Evolutionary conservation across 768 basidiomycete genomes (phyloP).

Genomic region (Chalciporus sphaerocephalus): DNA sequence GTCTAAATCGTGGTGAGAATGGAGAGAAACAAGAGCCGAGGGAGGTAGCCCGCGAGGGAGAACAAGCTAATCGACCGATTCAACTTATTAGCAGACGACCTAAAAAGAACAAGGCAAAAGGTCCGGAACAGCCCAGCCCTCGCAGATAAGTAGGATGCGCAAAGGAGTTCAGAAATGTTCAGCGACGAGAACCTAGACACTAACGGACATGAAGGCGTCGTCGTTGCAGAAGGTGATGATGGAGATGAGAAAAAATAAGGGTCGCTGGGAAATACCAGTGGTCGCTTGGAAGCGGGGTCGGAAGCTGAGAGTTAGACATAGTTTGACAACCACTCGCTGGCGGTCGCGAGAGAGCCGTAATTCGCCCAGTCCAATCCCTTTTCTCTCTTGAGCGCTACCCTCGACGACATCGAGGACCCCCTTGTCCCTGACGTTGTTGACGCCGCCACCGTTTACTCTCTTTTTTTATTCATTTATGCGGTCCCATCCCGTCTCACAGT

Average conservation of each 20-base stretch:
- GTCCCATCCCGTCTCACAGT: constrained; percentile 27
- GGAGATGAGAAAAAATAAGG: background rate
- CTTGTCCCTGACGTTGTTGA: constrained; percentile 5
- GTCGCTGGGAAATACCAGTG: background rate
- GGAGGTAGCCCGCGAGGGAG: background rate
- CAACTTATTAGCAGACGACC: background rate
- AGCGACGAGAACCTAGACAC: background rate
- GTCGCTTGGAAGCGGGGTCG: background rate
- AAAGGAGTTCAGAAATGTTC: background rate
- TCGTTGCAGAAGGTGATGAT: background rate
- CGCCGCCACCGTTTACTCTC: background rate
- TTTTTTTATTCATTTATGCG: constrained; percentile 27
- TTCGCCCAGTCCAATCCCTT: background rate
- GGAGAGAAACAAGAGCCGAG: background rate
- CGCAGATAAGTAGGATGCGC: background rate
- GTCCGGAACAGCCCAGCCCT: background rate
- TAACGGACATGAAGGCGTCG: background rate
- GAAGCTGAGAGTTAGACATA: background rate
- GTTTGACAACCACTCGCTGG: background rate
- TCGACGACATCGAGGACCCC: constrained; percentile 8
- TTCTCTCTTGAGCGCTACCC: constrained; percentile 7
- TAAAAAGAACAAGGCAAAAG: background rate
- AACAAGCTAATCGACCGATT: background rate
- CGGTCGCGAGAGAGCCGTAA: constrained; percentile 5
- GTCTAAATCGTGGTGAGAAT: background rate